Conservation (phyloP, 2,329 filamentous ascomycete genomes). For the Zymoseptoria tritici region DNA sequence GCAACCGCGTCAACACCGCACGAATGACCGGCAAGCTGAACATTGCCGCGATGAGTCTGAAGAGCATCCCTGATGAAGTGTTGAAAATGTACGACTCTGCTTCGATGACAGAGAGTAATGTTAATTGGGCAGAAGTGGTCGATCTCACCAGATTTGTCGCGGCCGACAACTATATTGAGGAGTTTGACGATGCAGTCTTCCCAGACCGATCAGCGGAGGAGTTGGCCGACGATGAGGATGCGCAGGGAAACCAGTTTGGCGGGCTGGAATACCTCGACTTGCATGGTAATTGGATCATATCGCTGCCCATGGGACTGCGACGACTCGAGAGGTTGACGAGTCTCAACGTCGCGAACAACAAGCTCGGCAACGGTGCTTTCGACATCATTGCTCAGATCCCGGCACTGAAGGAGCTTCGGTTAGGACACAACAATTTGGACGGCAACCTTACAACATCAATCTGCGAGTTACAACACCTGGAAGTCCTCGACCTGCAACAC, state of each 20-base stretch:
- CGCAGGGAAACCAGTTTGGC: conserved; percentile 67
- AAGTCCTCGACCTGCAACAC: conserved; percentile 71
- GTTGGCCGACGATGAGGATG: conserved; percentile 57
- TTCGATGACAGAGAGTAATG: conserved; percentile 52
- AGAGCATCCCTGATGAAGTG: conserved; percentile 72
- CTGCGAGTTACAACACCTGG: conserved; percentile 58
- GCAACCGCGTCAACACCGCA: conserved; percentile 64
- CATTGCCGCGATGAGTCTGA: conserved; percentile 75
- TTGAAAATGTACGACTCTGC: conserved; percentile 85
- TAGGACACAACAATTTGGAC: conserved; percentile 68
- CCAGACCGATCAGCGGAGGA: conserved; percentile 57
- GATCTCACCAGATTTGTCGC: conserved; percentile 78
- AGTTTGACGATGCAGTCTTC: conserved; percentile 66
- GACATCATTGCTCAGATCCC: conserved; percentile 66
- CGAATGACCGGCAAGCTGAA: conserved; percentile 76
- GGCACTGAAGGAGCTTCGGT: conserved; percentile 68
- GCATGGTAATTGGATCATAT: conserved; percentile 71
- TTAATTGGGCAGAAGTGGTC: conserved; percentile 84
- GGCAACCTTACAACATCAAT: conserved; percentile 61
- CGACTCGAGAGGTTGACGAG: conserved; percentile 66
- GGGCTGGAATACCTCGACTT: conserved; percentile 75
- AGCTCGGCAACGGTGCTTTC: conserved; percentile 63
- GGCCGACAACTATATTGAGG: conserved; percentile 80
- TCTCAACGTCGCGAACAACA: conserved; percentile 73
- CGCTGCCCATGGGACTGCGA: conserved; percentile 68